phyloP scores from a whole-genome alignment of 2,329 filamentous ascomycete species.

The Chalaropsis ovoidea region DNA sequence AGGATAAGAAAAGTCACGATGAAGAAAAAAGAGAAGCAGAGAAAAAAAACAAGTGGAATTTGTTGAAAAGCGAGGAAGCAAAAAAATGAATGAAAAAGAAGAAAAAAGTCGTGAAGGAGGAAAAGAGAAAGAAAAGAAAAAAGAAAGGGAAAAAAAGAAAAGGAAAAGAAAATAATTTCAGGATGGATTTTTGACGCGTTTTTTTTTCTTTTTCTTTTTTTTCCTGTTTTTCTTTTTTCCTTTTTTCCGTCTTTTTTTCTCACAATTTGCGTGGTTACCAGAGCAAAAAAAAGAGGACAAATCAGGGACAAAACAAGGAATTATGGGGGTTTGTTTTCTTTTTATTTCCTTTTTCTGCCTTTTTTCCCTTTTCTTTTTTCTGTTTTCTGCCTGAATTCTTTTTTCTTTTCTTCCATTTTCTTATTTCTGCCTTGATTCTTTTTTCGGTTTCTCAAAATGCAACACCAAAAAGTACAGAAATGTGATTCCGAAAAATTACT shows the following conservation, averaged over 20 bases:
- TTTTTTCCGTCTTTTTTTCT: neutral
- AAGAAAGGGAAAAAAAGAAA: constrained; percentile 16
- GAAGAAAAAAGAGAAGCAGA: constrained; percentile 16
- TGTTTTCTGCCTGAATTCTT: neutral
- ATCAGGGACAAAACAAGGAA: neutral
- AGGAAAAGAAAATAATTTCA: constrained; percentile 1
- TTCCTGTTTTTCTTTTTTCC: neutral
- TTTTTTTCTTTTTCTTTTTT: neutral
- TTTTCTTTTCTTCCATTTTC: no score
- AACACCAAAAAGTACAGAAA: no score
- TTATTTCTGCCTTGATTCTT: no score
- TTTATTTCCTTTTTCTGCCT: neutral
- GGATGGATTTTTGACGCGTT: constrained; percentile 1
- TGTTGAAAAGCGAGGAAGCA: constrained; percentile 4
- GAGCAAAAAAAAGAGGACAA: neutral
- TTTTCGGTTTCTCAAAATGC: no score
- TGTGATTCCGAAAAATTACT: no score
- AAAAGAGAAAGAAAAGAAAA: neutral
- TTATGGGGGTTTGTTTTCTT: no score
- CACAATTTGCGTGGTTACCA: neutral
- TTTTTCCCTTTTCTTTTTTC: constrained; percentile 1
- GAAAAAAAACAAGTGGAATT: constrained; percentile 3
- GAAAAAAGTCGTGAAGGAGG: neutral
- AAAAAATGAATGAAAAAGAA: constrained; percentile 8
- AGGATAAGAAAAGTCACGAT: neutral